phyloP scores from a whole-genome alignment of 345 rosid species.

The Eucalyptus melliodora region DNA sequence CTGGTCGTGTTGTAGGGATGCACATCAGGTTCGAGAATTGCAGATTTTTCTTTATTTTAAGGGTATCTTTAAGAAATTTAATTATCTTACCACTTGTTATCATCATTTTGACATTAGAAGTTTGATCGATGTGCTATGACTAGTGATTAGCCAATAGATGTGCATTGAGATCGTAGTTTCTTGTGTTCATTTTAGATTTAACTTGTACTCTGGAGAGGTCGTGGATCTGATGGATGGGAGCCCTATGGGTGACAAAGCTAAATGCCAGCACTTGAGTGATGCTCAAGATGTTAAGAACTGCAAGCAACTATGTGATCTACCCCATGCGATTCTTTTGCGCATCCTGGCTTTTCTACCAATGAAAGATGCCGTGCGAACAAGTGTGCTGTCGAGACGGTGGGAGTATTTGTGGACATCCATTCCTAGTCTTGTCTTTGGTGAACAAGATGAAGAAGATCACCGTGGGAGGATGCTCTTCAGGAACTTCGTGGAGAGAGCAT shows the following conservation, averaged over 20 bases:
- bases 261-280: not conserved
- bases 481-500: not conserved
- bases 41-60: not conserved
- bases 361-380: not conserved
- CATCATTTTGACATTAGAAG: not conserved
- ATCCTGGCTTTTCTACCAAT: not conserved
- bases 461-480: not conserved
- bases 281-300: not conserved
- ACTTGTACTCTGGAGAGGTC: not conserved
- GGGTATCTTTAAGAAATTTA: not conserved
- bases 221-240: not conserved
- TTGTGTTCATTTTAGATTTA: not conserved
- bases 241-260: not conserved
- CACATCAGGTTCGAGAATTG: not conserved
- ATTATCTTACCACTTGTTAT: not conserved
- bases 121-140: not conserved
- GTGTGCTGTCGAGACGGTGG: not conserved
- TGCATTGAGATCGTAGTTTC: not conserved
- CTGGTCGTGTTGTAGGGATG: not conserved
- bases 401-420: not conserved
- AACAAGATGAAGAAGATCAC: not conserved
- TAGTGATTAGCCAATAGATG: not conserved
- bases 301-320: not conserved
- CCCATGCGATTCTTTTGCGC: not conserved
- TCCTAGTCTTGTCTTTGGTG: not conserved